Evolutionary conservation across 2,329 filamentous ascomycete species (phyloP), one percentile per base, ranked within the genome.

Genomic region (Xylariaceae sp.): DNA sequence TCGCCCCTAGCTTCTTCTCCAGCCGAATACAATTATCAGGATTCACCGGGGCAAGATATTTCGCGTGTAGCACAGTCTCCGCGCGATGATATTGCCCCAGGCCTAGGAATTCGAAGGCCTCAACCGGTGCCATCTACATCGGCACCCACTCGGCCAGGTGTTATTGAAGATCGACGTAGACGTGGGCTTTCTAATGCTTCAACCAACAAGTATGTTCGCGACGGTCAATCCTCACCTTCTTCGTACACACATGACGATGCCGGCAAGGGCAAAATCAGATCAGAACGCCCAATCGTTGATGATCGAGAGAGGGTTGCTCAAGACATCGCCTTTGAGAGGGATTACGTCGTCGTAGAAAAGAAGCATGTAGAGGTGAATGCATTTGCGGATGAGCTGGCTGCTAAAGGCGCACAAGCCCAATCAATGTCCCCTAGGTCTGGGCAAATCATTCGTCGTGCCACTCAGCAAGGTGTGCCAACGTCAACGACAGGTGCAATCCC

Each of bases 261-360:
- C 19, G 66, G 58, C 18, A 75, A 64, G 45, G 67, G 63, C 37
- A 72, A 69, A 46, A 63, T 63, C 20, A 67, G 55, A 60, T 20
- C 67, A 57, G 70, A 75, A 44, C 68, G 72, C 57, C 44, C 66
- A 52, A 63, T 73, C 26, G 64, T 71, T 19, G 74, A 75, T 54
- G 88, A 89, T 61, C 85, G 86, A 56, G 87, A 89, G 67, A 84
- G 79, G 69, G 89, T 88, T 2, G 91, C 90, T 2, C 90, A 96
- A 66, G 93, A 98, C 62, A 87, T 96, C 47, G 90, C 90, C 1
- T 89, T 96, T 65, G 93, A 96, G 70, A 86, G 93, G 62, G 95
- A 98, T 63, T 99, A 98, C 67, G 93, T 99, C 19, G 81, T 98
- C 21, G 91, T 99, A 12, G 95, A 99, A 76, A 96, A 97, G 77